Conservation (phyloP, 305 asterid species). For the Fraxinus platypoda region DNA sequence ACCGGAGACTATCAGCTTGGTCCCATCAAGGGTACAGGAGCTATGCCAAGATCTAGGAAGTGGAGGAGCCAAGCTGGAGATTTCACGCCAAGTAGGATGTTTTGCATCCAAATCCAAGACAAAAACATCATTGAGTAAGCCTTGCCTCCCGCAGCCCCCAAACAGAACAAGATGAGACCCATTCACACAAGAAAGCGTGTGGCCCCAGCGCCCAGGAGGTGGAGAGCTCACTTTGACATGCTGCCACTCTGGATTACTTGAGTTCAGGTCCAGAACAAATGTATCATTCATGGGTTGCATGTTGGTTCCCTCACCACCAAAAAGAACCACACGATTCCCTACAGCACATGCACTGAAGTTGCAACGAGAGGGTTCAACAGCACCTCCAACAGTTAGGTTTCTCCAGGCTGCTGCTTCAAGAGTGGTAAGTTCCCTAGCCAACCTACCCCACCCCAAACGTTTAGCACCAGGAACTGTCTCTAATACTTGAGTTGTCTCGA, state of each 20-base stretch:
- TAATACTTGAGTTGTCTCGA: slow-evolving; percentile 36
- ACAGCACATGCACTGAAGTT: slow-evolving; percentile 71
- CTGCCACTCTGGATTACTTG: slow-evolving; percentile 66
- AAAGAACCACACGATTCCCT: slow-evolving; percentile 65
- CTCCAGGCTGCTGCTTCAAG: slow-evolving; percentile 64
- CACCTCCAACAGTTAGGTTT: slow-evolving; percentile 52
- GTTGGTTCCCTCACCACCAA: slow-evolving; percentile 91
- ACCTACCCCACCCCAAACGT: slow-evolving; percentile 48
- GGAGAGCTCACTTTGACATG: slow-evolving; percentile 43
- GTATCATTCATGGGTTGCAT: slow-evolving; percentile 97
- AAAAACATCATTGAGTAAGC: slow-evolving; percentile 82
- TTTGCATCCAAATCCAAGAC: slow-evolving; percentile 83
- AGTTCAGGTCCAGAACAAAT: slow-evolving; percentile 76
- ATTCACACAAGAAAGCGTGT: slow-evolving; percentile 84
- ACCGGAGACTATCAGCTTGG: background rate
- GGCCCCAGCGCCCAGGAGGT: slow-evolving; percentile 98
- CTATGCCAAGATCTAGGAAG: slow-evolving; percentile 51
- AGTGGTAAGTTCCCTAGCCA: slow-evolving; percentile 56
- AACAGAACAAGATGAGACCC: slow-evolving; percentile 80
- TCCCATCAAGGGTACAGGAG: background rate
- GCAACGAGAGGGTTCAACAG: slow-evolving; percentile 59
- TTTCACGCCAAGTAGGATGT: slow-evolving; percentile 85
- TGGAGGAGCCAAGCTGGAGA: slow-evolving; percentile 88
- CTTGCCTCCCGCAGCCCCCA: slow-evolving; percentile 91
- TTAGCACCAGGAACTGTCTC: slow-evolving; percentile 55